These are phyloP conservation scores for Leucosporidium creatinivorum DNA, from an alignment of 768 basidiomycete genomes.

Conservation along the genomic window DNA sequence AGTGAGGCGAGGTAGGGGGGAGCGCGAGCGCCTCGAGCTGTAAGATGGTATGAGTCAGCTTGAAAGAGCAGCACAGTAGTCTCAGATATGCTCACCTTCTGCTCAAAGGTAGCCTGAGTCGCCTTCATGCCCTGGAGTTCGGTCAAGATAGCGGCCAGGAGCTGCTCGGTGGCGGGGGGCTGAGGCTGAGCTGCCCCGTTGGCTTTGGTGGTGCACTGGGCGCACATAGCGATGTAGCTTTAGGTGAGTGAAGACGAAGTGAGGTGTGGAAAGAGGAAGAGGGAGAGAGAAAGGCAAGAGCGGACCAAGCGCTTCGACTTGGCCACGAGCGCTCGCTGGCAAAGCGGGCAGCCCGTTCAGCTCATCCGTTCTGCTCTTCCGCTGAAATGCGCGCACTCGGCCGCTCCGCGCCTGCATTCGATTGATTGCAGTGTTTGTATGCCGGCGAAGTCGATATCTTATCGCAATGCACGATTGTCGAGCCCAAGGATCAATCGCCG, in stretches of 20 bases:
- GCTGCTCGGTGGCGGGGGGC: neutral
- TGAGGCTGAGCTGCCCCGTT: neutral
- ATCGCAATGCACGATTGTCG: no score
- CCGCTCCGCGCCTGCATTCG: no score
- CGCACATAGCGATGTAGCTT: neutral
- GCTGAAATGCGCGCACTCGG: no score
- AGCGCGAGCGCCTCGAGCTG: conserved; percentile 24
- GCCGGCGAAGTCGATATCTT: no score
- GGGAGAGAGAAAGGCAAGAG: neutral
- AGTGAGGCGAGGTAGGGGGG: conserved; percentile 9
- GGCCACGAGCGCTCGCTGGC: no score
- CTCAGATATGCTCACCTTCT: conserved; percentile 10
- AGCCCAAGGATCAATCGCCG: no score
- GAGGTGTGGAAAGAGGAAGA: neutral
- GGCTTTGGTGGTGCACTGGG: neutral
- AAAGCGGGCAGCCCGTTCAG: no score
- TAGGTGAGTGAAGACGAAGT: neutral
- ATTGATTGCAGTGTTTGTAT: neutral
- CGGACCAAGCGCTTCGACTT: no score
- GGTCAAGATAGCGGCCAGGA: conserved; percentile 31
- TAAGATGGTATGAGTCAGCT: neutral
- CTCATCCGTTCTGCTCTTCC: no score
- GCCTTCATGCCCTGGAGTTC: conserved; percentile 27
- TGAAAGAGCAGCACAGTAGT: neutral
- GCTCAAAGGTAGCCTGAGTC: conserved; percentile 21